Percentiles rank a stretch among this genome's conserved stretches.
These are phyloP conservation scores for Cicer yamashitae DNA, from an alignment of 306 rosid genomes.

Conservation along the genomic window DNA sequence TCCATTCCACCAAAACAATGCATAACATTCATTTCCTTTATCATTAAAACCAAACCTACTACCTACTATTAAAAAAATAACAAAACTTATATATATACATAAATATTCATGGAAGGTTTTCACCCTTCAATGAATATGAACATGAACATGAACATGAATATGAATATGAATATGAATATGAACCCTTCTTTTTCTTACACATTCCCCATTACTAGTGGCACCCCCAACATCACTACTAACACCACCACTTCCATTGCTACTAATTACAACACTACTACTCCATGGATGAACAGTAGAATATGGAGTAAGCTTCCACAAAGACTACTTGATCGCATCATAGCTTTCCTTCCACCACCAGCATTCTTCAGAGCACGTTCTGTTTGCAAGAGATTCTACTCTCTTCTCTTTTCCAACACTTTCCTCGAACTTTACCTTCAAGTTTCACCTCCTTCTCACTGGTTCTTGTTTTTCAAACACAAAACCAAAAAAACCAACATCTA, in stretches of 20 bases:
- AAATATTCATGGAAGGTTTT: constrained; percentile 63
- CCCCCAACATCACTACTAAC: constrained; percentile 23
- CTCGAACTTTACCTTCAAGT: constrained; percentile 77
- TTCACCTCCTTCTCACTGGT: constrained; percentile 71
- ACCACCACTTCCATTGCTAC: constrained; percentile 22
- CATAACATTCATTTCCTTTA: constrained; percentile 28
- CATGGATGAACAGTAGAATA: constrained; percentile 82
- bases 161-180: constrained; percentile 12
- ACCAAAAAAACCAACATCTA: constrained; percentile 57
- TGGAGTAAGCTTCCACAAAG: constrained; percentile 89
- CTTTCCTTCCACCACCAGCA: constrained; percentile 86
- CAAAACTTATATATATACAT: background rate
- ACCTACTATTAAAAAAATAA: background rate
- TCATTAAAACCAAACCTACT: constrained; percentile 35
- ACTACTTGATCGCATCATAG: constrained; percentile 76
- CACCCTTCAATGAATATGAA: constrained; percentile 53
- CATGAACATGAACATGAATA: constrained; percentile 14
- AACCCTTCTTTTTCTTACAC: constrained; percentile 69
- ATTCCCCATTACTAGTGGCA: constrained; percentile 49
- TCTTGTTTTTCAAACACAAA: constrained; percentile 81
- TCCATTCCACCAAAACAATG: constrained; percentile 11
- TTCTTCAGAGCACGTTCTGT: constrained; percentile 85
- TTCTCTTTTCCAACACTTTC: constrained; percentile 68
- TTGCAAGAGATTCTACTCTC: constrained; percentile 87
- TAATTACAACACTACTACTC: constrained; percentile 9